Percentiles rank a stretch among this genome's conserved stretches.
phyloP scores from a whole-genome alignment of 2,329 filamentous ascomycete genomes.

The Cadophora luteo-olivacea region DNA sequence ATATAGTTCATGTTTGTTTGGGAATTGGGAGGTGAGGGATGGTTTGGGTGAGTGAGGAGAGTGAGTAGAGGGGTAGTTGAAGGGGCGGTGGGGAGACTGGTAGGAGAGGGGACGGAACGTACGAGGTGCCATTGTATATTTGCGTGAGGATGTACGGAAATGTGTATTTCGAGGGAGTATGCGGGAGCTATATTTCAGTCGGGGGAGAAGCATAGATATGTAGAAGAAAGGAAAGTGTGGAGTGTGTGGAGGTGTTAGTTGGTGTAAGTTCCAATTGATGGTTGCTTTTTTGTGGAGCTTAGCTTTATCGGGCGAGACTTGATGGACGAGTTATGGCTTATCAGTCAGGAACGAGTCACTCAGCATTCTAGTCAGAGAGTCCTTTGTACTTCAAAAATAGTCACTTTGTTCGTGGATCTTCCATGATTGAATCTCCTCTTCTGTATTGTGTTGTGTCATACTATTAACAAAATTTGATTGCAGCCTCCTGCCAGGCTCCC shows the following conservation, averaged over 20 bases:
- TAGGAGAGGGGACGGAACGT: conserved; percentile 15
- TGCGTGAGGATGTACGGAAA: conserved; percentile 27
- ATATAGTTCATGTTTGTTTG: neutral
- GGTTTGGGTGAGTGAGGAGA: conserved; percentile 14
- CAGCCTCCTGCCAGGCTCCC: neutral
- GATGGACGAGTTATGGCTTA: neutral
- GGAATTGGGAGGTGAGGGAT: conserved; percentile 21
- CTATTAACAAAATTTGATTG: conserved; percentile 1
- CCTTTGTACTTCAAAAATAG: neutral
- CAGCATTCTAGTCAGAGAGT: neutral
- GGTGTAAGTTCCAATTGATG: neutral
- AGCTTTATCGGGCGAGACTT: conserved; percentile 25
- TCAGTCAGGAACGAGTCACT: neutral
- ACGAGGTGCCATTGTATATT: conserved; percentile 44
- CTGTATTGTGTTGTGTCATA: neutral
- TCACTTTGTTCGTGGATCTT: neutral
- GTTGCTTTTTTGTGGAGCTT: conserved; percentile 25
- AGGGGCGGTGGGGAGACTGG: conserved; percentile 19
- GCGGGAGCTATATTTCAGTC: conserved; percentile 32
- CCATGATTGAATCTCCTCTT: neutral
- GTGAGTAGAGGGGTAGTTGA: conserved; percentile 27
- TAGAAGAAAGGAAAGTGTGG: neutral
- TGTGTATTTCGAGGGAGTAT: conserved; percentile 31
- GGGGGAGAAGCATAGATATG: conserved; percentile 25
- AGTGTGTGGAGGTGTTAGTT: conserved; percentile 13